Percentiles rank a stretch among this genome's conserved stretches.
Conservation (phyloP, 805 yeast genomes). For the Myxozyma melibiosi region DNA sequence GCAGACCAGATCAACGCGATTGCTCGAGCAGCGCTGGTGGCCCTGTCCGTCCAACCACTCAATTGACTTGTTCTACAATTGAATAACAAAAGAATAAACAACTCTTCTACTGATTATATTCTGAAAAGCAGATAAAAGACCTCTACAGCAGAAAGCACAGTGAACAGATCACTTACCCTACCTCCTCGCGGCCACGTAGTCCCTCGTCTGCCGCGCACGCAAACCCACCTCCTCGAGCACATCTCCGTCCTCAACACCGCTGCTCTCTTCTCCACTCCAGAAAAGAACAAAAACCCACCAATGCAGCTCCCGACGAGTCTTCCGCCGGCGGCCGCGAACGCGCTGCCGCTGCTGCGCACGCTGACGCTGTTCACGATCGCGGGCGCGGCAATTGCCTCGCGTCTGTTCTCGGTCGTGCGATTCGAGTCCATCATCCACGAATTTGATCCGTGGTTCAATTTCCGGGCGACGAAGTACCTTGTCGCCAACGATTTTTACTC, state of each 20-base stretch:
- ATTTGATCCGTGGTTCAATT: conserved; percentile 92
- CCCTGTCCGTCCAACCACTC: too few relatives aligned
- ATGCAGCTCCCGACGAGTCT: conserved; percentile 9
- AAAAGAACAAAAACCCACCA: too few relatives aligned
- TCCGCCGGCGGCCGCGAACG: conserved; percentile 15
- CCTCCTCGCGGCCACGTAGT: background rate
- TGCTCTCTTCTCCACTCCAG: background rate
- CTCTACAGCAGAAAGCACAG: background rate
- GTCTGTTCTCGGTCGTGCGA: conserved; percentile 93
- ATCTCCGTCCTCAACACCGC: background rate
- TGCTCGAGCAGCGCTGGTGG: too few relatives aligned
- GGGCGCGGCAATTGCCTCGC: conserved; percentile 87
- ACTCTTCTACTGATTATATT: too few relatives aligned
- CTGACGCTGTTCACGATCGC: conserved; percentile 27
- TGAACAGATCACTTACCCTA: background rate
- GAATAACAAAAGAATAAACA: too few relatives aligned
- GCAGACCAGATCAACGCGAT: too few relatives aligned
- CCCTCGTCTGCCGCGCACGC: too few relatives aligned
- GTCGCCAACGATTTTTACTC: conserved; percentile 83
- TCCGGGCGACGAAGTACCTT: conserved; percentile 90
- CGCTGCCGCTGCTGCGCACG: conserved; percentile 23
- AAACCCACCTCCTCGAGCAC: background rate
- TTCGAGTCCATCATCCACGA: conserved; percentile 97
- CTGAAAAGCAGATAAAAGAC: too few relatives aligned
- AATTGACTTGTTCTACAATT: too few relatives aligned